A percentile compares a stretch with the other conserved stretches of the same genome.
phyloP scores from a whole-genome alignment of 176 grass and related monocot genomes.

The Raddia guianensis region DNA sequence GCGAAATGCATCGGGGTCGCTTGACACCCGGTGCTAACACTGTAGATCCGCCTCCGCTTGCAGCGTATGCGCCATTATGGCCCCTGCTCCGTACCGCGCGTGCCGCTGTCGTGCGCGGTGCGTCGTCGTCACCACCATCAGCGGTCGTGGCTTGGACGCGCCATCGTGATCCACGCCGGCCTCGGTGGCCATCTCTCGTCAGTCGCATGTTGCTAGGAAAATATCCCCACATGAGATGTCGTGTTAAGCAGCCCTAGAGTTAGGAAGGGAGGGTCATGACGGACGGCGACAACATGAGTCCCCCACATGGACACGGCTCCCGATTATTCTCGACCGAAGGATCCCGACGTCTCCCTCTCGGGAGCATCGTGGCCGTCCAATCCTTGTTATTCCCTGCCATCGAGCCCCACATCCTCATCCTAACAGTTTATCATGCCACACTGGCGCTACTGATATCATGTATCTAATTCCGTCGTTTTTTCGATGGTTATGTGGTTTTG shows the following conservation, averaged over 20 bases:
- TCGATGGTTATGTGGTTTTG: too few species aligned
- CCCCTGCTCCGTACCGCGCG: too few species aligned
- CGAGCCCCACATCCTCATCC: too few species aligned
- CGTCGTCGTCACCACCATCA: neutral
- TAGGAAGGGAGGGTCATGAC: neutral
- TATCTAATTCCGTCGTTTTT: too few species aligned
- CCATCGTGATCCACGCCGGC: neutral
- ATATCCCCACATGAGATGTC: too few species aligned
- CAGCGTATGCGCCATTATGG: neutral
- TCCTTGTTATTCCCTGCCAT: neutral
- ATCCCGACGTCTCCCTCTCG: slow-evolving; percentile 9
- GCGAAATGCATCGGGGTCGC: too few species aligned
- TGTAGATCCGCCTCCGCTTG: too few species aligned
- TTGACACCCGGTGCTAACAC: too few species aligned
- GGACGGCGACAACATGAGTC: neutral
- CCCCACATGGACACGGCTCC: neutral
- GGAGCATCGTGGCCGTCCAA: neutral
- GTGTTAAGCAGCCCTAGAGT: neutral
- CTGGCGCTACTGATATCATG: too few species aligned
- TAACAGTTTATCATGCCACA: too few species aligned
- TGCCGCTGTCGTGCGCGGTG: neutral
- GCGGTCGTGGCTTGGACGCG: neutral
- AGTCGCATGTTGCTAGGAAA: too few species aligned
- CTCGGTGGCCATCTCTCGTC: too few species aligned
- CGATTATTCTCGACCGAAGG: slow-evolving; percentile 33